phyloP scores from a whole-genome alignment of 129 eudicot genomes.

The Solidago caesia region DNA sequence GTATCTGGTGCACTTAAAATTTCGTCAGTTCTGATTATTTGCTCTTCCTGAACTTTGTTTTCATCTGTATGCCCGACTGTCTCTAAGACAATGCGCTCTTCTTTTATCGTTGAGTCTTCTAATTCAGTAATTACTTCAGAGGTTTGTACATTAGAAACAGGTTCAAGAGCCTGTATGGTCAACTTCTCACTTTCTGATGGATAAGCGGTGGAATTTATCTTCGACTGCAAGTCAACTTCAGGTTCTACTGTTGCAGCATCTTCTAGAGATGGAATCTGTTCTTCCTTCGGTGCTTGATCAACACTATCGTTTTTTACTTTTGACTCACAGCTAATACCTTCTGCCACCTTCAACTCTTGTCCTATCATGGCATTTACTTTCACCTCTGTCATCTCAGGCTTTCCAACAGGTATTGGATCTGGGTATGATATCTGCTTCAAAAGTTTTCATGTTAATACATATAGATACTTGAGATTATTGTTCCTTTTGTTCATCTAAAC shows the following conservation, averaged over 20 bases:
- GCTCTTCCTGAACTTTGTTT: conserved; percentile 14
- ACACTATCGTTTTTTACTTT: conserved; percentile 3
- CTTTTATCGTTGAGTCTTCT: conserved; percentile 23
- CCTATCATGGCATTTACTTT: neutral
- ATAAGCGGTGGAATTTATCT: conserved; percentile 21
- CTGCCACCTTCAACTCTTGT: conserved; percentile 9
- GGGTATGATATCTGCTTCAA: conserved; percentile 26
- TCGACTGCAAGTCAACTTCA: conserved; percentile 16
- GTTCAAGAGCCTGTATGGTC: conserved; percentile 25
- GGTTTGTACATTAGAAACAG: conserved; percentile 25
- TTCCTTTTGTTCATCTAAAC: conserved; percentile 11
- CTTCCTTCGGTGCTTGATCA: conserved; percentile 20
- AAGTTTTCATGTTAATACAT: conserved; percentile 16
- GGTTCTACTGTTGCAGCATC: conserved; percentile 14
- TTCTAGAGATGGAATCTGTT: conserved; percentile 15
- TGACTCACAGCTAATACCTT: conserved; percentile 29
- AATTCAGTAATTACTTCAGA: conserved; percentile 16
- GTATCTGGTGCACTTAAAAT: conserved; percentile 21
- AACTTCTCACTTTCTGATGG: conserved; percentile 19
- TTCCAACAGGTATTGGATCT: conserved; percentile 17
- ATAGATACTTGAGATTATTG: neutral
- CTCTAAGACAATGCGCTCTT: conserved; percentile 13
- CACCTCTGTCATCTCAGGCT: conserved; percentile 19
- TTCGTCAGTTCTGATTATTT: neutral
- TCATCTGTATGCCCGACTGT: conserved; percentile 10